Evolutionary conservation across 768 basidiomycete genomes (phyloP), one percentile per base, ranked within the genome.

Genomic region (Polyporus arcularius): DNA sequence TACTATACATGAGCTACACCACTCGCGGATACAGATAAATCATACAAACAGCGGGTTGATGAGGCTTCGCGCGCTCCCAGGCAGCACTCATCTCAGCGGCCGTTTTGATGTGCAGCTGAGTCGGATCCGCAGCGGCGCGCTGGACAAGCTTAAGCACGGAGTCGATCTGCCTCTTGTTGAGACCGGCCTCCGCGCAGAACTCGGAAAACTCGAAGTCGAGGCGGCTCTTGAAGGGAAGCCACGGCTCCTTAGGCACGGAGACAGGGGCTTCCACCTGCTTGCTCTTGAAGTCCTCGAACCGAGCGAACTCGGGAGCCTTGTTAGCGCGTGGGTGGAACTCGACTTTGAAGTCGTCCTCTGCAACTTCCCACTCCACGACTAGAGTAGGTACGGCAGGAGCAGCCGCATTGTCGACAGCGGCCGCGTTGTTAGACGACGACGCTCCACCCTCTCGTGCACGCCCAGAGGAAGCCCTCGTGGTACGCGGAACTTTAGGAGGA

Each of bases 161-260:
- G 45, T 70, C 60, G 0, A 65, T 64, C 57, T 68, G 59, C 3
- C 35, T 31, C 21, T 62, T 21, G 38, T 62, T 73, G 15, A 73
- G 61, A 10, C 59, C 50, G 31, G 63, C 66, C 18, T 71, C 59
- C 0, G 71, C 62, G 2, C 66, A 62, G 30, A 74, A 47, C 55
- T 73, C 64, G 0, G 70, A 65, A 49, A 77, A 65, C 28, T 72
- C 66, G 60, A 75, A 76, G 51, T 77, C 70, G 4, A 65, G 30
- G 1, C 62, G 55, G 1, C 70, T 67, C 6, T 30, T 47, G 42
- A 75, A 76, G 5, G 75, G 75, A 1, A 48, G 21, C 73, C 74
- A 78, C 0, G 72, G 75, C 42, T 64, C 1, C 10, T 9, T 12
- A 3, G 21, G 46, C 5, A 35, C 32, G 32, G 32, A 4, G 10